phyloP scores from a whole-genome alignment of 345 rosid species.

The Anacardium occidentale region DNA sequence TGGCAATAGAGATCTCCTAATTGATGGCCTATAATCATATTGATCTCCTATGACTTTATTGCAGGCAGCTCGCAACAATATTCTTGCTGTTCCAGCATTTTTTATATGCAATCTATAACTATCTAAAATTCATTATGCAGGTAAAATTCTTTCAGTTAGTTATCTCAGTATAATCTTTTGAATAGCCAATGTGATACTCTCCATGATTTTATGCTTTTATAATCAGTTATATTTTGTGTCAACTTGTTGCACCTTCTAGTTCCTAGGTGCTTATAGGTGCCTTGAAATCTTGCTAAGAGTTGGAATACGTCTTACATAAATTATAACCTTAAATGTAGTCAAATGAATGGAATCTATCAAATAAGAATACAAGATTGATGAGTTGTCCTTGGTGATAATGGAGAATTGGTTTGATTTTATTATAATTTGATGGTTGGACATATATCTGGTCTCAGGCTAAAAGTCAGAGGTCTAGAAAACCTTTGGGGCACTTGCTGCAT shows the following conservation, averaged over 20 bases:
- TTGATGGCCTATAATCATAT: slow-evolving; percentile 7
- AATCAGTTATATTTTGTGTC: background rate
- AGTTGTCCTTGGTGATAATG: no score
- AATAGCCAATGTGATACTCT: background rate
- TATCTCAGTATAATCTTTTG: slow-evolving; percentile 1
- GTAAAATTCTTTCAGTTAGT: slow-evolving; percentile 33
- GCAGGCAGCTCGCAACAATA: slow-evolving; percentile 95
- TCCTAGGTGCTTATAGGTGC: background rate
- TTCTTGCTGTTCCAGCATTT: slow-evolving; percentile 88
- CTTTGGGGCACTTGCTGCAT: no score
- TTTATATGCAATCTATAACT: slow-evolving; percentile 90
- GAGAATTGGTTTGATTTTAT: no score
- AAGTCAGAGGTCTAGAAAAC: no score
- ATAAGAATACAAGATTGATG: no score
- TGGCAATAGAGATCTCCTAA: background rate
- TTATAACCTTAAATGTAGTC: background rate
- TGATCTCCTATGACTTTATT: slow-evolving; percentile 23
- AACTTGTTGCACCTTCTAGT: background rate
- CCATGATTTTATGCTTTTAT: slow-evolving; percentile 16
- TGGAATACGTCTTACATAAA: slow-evolving; percentile 38
- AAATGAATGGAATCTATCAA: no score
- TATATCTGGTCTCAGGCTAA: no score
- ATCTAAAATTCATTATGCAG: slow-evolving; percentile 97
- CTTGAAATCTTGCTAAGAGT: slow-evolving; percentile 6
- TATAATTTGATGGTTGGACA: no score